A percentile compares a stretch with the other conserved stretches of the same genome.
phyloP scores from a whole-genome alignment of 2,329 filamentous ascomycete genomes.

The Penicillium sp. region DNA sequence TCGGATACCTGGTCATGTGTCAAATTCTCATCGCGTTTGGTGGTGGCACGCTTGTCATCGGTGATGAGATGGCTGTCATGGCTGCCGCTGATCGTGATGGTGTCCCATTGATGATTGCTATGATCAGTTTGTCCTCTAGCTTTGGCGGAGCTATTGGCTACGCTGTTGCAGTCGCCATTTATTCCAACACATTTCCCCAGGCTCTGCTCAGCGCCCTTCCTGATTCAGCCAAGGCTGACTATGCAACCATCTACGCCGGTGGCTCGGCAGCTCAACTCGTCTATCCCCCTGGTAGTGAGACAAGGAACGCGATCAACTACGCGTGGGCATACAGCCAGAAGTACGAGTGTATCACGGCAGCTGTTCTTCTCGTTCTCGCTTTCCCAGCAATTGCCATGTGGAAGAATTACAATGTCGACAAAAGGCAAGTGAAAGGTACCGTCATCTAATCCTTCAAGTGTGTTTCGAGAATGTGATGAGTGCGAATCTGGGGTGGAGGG shows the following conservation, averaged over 20 bases:
- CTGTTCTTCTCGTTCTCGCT: neutral
- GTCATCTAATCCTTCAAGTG: neutral
- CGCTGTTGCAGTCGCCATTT: neutral
- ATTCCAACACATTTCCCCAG: neutral
- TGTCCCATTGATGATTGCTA: neutral
- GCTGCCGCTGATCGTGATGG: neutral
- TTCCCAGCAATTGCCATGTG: neutral
- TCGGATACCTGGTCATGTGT: neutral
- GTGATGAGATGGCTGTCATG: neutral
- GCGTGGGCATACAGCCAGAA: neutral
- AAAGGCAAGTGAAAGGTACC: neutral
- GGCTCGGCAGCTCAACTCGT: neutral
- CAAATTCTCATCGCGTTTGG: neutral
- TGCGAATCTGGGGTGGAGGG: too few species aligned
- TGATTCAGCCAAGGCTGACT: neutral
- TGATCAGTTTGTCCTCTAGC: neutral
- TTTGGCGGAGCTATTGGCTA: neutral
- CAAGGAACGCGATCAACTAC: neutral
- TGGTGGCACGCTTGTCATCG: neutral
- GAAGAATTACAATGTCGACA: neutral
- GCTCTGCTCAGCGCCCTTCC: neutral
- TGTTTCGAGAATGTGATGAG: neutral
- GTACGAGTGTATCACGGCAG: neutral
- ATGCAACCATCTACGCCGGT: neutral
- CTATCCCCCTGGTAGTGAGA: neutral